These are phyloP conservation scores for Tripterygium wilfordii DNA, from an alignment of 177 flowering plant species.

Conservation along the genomic window DNA sequence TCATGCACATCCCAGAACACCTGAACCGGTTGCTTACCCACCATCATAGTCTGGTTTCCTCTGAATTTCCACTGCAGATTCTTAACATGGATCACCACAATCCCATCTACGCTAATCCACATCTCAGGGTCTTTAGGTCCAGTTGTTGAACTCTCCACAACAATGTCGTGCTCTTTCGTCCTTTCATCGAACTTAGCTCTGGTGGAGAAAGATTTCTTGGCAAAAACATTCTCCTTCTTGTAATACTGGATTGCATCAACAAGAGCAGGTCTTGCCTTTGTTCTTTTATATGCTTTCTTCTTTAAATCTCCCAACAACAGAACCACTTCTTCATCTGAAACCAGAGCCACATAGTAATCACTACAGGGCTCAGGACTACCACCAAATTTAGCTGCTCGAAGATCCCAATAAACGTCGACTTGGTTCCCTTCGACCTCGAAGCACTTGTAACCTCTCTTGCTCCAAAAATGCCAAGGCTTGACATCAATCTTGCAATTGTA, in stretches of 20 bases:
- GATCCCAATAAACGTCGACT: slow-evolving; percentile 54
- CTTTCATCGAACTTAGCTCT: slow-evolving; percentile 40
- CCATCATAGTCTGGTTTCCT: slow-evolving; percentile 43
- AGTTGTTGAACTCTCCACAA: slow-evolving; percentile 31
- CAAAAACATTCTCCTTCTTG: slow-evolving; percentile 52
- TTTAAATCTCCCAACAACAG: slow-evolving; percentile 51
- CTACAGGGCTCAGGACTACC: slow-evolving; percentile 46
- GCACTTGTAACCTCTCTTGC: slow-evolving; percentile 68
- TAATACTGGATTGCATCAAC: slow-evolving; percentile 21
- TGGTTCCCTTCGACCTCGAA: slow-evolving; percentile 51
- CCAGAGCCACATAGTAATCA: slow-evolving; percentile 56
- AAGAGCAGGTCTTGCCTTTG: slow-evolving; percentile 35
- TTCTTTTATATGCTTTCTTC: slow-evolving; percentile 51
- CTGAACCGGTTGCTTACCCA: slow-evolving; percentile 39
- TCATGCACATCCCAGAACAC: slow-evolving; percentile 66
- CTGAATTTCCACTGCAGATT: no score
- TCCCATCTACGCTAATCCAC: slow-evolving; percentile 57
- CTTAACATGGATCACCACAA: slow-evolving; percentile 38
- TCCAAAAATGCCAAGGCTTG: slow-evolving; percentile 95
- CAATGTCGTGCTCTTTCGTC: slow-evolving; percentile 35
- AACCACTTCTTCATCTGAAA: slow-evolving; percentile 45
- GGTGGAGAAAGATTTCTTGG: slow-evolving; percentile 48
- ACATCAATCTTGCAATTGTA: slow-evolving; percentile 72
- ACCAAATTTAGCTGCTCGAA: slow-evolving; percentile 46
- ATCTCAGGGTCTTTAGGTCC: slow-evolving; percentile 44